Evolutionary conservation across 768 basidiomycete genomes (phyloP).

Genomic region (Asterophora parasitica): DNA sequence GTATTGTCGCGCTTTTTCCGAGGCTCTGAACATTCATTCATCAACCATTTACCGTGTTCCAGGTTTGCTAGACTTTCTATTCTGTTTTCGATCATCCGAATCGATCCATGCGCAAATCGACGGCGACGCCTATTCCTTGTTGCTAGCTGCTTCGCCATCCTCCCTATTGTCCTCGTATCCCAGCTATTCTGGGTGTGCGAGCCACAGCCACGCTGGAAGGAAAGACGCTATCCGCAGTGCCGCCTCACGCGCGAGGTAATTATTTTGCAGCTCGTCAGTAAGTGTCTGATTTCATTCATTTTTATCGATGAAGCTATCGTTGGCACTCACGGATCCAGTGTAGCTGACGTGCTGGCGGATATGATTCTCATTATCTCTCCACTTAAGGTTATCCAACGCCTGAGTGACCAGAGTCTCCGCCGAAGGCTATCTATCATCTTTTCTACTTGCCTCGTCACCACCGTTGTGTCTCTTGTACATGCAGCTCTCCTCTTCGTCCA

Average conservation of each 20-base stretch:
- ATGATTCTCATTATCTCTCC: constrained; percentile 41
- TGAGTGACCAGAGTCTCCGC: constrained; percentile 35
- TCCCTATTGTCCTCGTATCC: constrained; percentile 31
- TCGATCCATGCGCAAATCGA: constrained; percentile 33
- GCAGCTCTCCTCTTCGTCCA: constrained; percentile 33
- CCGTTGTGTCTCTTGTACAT: constrained; percentile 43
- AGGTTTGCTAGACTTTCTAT: constrained; percentile 49
- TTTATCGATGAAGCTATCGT: too few relatives aligned
- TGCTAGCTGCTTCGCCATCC: constrained; percentile 25
- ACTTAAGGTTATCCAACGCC: constrained; percentile 37
- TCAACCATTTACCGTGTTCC: too few relatives aligned
- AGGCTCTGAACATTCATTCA: not conserved
- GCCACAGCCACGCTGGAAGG: constrained; percentile 35
- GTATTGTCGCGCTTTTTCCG: constrained; percentile 14
- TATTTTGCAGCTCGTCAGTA: constrained; percentile 48
- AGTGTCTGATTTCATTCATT: constrained; percentile 23
- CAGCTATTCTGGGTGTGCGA: constrained; percentile 44
- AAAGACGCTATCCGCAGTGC: constrained; percentile 32
- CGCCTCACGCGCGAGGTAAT: constrained; percentile 43
- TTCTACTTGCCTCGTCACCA: constrained; percentile 49
- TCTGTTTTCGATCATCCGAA: constrained; percentile 49
- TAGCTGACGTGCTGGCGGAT: constrained; percentile 34
- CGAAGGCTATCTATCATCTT: constrained; percentile 44
- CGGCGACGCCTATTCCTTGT: constrained; percentile 24
- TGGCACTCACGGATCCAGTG: not conserved